Evolutionary conservation across 139 green algal genomes (phyloP).

Genomic region (Pycnococcus provasolii): DNA sequence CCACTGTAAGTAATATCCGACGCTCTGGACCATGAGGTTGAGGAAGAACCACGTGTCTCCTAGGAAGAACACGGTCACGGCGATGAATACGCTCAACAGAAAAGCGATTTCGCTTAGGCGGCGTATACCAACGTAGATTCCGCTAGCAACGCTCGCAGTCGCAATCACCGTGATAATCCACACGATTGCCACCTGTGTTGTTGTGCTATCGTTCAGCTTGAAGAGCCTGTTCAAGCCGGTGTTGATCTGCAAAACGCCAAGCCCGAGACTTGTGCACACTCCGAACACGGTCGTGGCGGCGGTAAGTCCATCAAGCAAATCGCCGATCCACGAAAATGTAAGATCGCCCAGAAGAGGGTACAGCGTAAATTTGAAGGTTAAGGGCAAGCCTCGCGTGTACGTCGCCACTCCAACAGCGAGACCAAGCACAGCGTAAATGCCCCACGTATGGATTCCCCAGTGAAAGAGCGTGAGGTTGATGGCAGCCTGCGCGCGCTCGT

Average conservation of each 20-base stretch:
- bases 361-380: slow-evolving; percentile 16
- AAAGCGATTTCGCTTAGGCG: slow-evolving; percentile 24
- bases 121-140: slow-evolving; percentile 28
- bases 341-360: slow-evolving; percentile 20
- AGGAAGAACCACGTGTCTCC: slow-evolving; percentile 26
- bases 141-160: slow-evolving; percentile 18
- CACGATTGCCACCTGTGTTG: slow-evolving; percentile 24
- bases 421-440: slow-evolving; percentile 11
- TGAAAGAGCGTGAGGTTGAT: slow-evolving; percentile 20
- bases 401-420: neutral
- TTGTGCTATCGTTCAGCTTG: neutral
- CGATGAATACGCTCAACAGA: slow-evolving; percentile 13
- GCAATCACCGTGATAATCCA: slow-evolving; percentile 27
- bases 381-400: slow-evolving; percentile 14
- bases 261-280: slow-evolving; percentile 20
- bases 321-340: slow-evolving; percentile 20
- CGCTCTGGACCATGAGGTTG: slow-evolving; percentile 22
- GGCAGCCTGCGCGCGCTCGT: neutral
- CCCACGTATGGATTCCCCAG: slow-evolving; percentile 20
- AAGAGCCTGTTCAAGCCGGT: slow-evolving; percentile 14
- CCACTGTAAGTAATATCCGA: slow-evolving; percentile 21
- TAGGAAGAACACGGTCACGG: slow-evolving; percentile 13
- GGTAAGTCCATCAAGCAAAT: slow-evolving; percentile 17
- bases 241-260: slow-evolving; percentile 20
- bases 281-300: slow-evolving; percentile 2